Percentiles rank a stretch among this genome's conserved stretches.
Conservation (phyloP, 495 filamentous ascomycete species). For the Neurospora intermedia region DNA sequence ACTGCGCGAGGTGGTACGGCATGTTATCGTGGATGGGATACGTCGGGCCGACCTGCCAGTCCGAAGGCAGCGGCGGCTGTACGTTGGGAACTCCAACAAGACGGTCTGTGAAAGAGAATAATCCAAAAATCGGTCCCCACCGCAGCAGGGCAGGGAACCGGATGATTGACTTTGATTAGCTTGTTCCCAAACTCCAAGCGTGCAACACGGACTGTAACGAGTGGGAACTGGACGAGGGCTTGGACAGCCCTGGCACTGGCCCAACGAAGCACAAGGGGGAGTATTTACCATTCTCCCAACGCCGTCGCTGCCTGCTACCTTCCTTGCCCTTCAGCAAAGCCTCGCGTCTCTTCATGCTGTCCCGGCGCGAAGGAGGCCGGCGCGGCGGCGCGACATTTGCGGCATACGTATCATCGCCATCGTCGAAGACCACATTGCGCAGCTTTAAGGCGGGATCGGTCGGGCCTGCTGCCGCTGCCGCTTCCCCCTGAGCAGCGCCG, state of each 20-base stretch:
- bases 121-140: neutral
- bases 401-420: constrained; percentile 2
- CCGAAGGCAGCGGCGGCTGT: constrained; percentile 64
- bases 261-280: neutral
- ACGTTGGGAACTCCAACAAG: constrained; percentile 79
- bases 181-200: neutral
- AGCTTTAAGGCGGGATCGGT: constrained; percentile 11
- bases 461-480: neutral
- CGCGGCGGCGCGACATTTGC: constrained; percentile 21
- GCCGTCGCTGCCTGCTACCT: constrained; percentile 73
- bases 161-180: neutral
- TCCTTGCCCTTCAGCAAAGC: constrained; percentile 82
- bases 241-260: neutral
- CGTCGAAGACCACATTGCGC: constrained; percentile 8
- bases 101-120: constrained; percentile 48
- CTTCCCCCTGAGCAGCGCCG: constrained; percentile 6
- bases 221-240: neutral
- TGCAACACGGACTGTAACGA: neutral
- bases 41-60: constrained; percentile 74
- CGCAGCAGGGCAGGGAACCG: neutral
- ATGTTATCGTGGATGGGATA: constrained; percentile 58
- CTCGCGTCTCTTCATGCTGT: constrained; percentile 48
- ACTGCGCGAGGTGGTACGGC: constrained; percentile 79
- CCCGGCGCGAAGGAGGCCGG: constrained; percentile 28
- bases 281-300: constrained; percentile 86